phyloP scores from a whole-genome alignment of 73 alveolate genomes.

The Paramecium bursaria region DNA sequence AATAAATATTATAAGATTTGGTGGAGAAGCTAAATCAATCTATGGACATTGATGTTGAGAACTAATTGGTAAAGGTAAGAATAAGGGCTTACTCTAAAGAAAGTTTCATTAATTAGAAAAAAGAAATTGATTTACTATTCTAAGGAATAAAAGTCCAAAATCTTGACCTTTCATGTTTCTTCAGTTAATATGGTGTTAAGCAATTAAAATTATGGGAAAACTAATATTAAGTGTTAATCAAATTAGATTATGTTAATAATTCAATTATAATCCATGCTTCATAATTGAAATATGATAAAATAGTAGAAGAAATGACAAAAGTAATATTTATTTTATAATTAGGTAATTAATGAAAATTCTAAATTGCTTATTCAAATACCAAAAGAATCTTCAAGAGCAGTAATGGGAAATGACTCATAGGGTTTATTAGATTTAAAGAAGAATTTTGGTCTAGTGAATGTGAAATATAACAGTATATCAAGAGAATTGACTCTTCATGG shows the following conservation, averaged over 20 bases:
- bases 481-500: constrained; percentile 37
- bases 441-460: constrained; percentile 22
- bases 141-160: background rate
- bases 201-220: background rate
- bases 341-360: background rate
- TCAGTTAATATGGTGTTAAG: constrained; percentile 29
- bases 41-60: too few species aligned
- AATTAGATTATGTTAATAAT: constrained; percentile 39
- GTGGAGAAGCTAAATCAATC: too few species aligned
- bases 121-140: too few species aligned
- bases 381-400: background rate
- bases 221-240: constrained; percentile 4
- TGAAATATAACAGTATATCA: constrained; percentile 29
- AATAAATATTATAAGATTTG: constrained; percentile 39
- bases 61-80: too few species aligned
- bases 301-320: background rate
- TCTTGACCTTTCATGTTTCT: constrained; percentile 6
- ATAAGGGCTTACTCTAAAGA: too few species aligned
- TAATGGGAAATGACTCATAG: constrained; percentile 48
- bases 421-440: constrained; percentile 12
- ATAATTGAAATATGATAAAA: background rate
- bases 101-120: too few species aligned
- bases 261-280: constrained; percentile 8
- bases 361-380: constrained; percentile 29
- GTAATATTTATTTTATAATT: background rate